A percentile compares a stretch with the other conserved stretches of the same genome.
phyloP scores from a whole-genome alignment of 768 basidiomycete genomes.

The Macrolepiota fuliginosa region DNA sequence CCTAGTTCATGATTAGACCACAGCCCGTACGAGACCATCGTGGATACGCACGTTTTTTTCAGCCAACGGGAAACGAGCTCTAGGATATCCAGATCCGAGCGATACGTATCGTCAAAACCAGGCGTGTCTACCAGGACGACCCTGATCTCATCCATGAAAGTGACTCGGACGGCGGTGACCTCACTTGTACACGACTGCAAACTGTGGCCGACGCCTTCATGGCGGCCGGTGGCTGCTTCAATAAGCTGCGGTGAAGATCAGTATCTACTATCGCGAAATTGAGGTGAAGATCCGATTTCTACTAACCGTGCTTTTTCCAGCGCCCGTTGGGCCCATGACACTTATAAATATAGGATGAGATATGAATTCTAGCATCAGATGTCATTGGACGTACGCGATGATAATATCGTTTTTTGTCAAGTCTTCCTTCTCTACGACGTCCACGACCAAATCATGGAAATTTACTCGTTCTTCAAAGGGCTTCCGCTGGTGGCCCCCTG shows the following conservation, averaged over 20 bases:
- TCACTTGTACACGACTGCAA: conserved; percentile 23
- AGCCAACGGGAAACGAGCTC: conserved; percentile 24
- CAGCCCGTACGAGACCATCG: no score
- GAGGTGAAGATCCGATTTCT: neutral
- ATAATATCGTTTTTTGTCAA: conserved; percentile 15
- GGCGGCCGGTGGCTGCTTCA: conserved; percentile 19
- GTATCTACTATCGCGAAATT: no score
- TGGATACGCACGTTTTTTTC: conserved; percentile 18
- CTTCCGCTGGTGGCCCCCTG: neutral
- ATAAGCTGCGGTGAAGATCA: no score
- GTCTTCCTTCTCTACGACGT: neutral
- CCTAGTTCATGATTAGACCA: no score
- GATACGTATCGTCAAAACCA: no score
- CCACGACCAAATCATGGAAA: neutral
- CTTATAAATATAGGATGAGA: neutral
- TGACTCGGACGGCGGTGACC: no score
- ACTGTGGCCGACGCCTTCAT: conserved; percentile 18
- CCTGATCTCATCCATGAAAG: no score
- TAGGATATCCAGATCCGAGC: conserved; percentile 21
- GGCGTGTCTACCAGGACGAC: no score
- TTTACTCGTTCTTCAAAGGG: no score
- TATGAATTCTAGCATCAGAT: neutral
- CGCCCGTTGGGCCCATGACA: no score
- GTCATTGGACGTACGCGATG: conserved; percentile 19
- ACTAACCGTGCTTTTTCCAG: conserved; percentile 29